Base-by-base conservation (phyloP, 108 stramenopile species). In the Asterionellopsis glacialis region DNA sequence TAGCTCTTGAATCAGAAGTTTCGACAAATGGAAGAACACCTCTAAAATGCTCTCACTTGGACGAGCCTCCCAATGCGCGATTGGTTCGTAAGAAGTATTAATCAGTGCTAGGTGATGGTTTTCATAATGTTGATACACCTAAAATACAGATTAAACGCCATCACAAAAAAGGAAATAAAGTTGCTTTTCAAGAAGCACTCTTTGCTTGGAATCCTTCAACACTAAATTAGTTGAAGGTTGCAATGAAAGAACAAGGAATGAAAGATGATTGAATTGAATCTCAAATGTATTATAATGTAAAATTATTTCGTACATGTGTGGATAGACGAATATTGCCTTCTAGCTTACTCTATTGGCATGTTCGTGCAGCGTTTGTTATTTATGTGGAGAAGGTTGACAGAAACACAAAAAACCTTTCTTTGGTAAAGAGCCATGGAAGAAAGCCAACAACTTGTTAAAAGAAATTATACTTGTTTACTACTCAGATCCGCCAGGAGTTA, bases 401-500 rank as follows among this genome's bases (percentile, higher is more conserved):
- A 2, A 70, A 59, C 49, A 66, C 55, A 18, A 62, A 21, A 39
- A 57, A 24, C 64, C 64, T n/a, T 55, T 75, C 1, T 75, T 75
- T 43, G 66, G 70, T 42, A 55, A 49, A 3, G 13, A 14, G 45
- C 59, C 69, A 24, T 75, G 74, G 74, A 61, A 57, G 15, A 70
- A 67, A 28, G 74, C 69, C 10, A 75, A 75, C 57, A 55, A 61
- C 45, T 22, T 75, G 0, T 41, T 75, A 47, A 27, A 56, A 14
- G 74, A 75, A 51, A 61, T 75, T 19, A 24, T 66, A 5, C 3
- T 0, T 4, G 69, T 69, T 1, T 70, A 50, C 43, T 70, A 70
- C 28, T 72, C 71, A 4, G 66, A 73, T 45, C 66, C 66, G 0
- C 72, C 72, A 12, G 72, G 66, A n/a, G 21, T 67, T 9, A 6